Percentiles rank a stretch among this genome's conserved stretches.
Conservation (phyloP, 2,329 filamentous ascomycete genomes). For the Monosporascus sp. region DNA sequence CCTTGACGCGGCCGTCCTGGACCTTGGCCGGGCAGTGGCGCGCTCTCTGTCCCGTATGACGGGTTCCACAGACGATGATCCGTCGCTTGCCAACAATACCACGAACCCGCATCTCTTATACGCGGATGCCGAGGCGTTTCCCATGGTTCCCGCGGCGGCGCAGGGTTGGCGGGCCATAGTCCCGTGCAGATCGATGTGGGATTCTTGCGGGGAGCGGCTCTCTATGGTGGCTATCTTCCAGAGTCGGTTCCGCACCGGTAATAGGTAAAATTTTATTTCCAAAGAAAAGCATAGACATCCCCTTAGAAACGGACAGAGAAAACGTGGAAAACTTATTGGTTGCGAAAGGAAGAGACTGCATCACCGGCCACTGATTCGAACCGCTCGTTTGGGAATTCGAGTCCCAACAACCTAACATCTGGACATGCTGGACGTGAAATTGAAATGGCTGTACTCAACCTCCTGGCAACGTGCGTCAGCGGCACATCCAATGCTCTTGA, state of each 20-base stretch:
- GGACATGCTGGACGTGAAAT: too few species aligned
- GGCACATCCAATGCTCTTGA: too few species aligned
- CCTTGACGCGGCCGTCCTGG: constrained; percentile 1
- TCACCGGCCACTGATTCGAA: too few species aligned
- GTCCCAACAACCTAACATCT: too few species aligned
- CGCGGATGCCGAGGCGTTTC: not conserved
- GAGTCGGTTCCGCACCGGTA: not conserved
- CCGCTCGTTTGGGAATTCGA: too few species aligned
- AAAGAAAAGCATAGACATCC: too few species aligned
- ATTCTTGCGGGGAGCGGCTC: not conserved
- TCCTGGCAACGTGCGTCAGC: too few species aligned
- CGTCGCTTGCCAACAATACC: not conserved
- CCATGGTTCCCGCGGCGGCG: not conserved
- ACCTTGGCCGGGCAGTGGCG: not conserved
- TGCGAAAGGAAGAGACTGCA: too few species aligned
- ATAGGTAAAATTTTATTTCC: too few species aligned
- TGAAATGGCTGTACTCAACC: too few species aligned
- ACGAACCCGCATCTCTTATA: constrained; percentile 1
- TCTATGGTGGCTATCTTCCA: not conserved
- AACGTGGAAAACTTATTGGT: too few species aligned
- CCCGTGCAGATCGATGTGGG: not conserved
- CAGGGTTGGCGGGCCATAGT: not conserved
- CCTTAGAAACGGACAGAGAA: too few species aligned
- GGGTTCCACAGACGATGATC: not conserved
- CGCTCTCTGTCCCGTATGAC: not conserved